Conservation (phyloP, 805 yeast species). For the Candida piceae region DNA sequence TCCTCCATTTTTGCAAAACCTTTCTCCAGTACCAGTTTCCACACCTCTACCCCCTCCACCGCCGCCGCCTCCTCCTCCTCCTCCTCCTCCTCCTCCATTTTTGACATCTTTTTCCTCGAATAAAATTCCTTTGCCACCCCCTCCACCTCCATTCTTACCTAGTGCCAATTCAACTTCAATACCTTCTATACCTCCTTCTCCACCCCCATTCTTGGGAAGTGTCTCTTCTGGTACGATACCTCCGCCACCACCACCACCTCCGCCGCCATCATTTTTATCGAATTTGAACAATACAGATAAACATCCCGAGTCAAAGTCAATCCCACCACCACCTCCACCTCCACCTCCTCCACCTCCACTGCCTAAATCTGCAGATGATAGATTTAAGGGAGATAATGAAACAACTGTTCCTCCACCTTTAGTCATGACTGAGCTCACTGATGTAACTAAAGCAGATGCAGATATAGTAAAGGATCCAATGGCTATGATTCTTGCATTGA, state of each 20-base stretch:
- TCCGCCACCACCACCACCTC: constrained; percentile 19
- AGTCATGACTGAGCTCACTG: no score
- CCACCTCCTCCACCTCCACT: constrained; percentile 5
- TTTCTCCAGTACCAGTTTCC: no score
- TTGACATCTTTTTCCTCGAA: no score
- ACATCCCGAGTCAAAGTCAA: no score
- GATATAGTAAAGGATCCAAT: no score
- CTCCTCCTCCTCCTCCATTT: constrained; percentile 22
- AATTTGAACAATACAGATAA: neutral
- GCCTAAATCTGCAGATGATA: constrained; percentile 3
- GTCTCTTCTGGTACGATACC: constrained; percentile 1
- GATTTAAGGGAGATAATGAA: neutral
- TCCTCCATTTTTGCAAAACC: no score
- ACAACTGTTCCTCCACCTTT: no score
- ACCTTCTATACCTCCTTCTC: constrained; percentile 14
- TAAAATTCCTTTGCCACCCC: constrained; percentile 3
- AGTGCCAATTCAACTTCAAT: neutral
- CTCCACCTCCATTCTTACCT: constrained; percentile 1
- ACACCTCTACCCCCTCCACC: constrained; percentile 15
- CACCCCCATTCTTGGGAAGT: constrained; percentile 3
- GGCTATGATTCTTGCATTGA: constrained; percentile 3
- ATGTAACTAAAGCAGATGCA: no score
- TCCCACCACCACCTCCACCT: neutral
- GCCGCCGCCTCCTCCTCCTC: constrained; percentile 21
- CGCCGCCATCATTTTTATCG: constrained; percentile 6